A percentile compares a stretch with the other conserved stretches of the same genome.
Evolutionary conservation across 306 rosid species (phyloP).

Genomic region (Oxytropis ochrocephala): DNA sequence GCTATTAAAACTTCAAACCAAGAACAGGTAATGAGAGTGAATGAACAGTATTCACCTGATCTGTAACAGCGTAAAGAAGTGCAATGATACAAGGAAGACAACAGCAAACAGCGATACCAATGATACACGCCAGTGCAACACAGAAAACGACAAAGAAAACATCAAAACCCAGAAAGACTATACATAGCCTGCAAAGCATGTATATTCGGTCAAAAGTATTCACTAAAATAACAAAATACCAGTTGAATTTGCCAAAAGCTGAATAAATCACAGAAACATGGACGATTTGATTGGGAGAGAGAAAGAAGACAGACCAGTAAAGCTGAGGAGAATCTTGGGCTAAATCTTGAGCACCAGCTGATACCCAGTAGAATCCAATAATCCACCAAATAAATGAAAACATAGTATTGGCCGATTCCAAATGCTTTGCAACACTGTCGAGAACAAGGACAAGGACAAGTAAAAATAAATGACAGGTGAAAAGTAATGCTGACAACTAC

Average conservation of each 20-base stretch:
- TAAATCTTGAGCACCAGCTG: slow-evolving; percentile 73
- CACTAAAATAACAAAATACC: slow-evolving; percentile 5
- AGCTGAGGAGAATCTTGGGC: slow-evolving; percentile 72
- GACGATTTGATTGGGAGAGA: slow-evolving; percentile 7
- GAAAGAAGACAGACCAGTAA: slow-evolving; percentile 63
- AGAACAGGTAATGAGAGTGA: neutral
- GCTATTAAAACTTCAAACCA: neutral
- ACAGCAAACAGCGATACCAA: slow-evolving; percentile 95
- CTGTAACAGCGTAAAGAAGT: slow-evolving; percentile 89
- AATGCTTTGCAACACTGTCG: slow-evolving; percentile 72
- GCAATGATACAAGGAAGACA: slow-evolving; percentile 94
- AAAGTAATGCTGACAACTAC: neutral
- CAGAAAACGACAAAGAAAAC: slow-evolving; percentile 98
- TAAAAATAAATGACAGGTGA: neutral
- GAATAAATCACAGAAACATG: neutral
- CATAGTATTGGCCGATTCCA: slow-evolving; percentile 93
- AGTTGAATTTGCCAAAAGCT: slow-evolving; percentile 25
- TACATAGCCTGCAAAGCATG: slow-evolving; percentile 78
- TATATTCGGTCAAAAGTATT: slow-evolving; percentile 19
- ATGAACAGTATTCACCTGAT: slow-evolving; percentile 57
- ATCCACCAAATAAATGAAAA: slow-evolving; percentile 99
- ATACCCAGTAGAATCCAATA: slow-evolving; percentile 97
- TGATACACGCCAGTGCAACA: slow-evolving; percentile 91
- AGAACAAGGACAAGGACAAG: neutral
- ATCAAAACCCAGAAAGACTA: slow-evolving; percentile 91